Conservation (phyloP, 2,329 filamentous ascomycete genomes). For the Botrytis hyacinthi region DNA sequence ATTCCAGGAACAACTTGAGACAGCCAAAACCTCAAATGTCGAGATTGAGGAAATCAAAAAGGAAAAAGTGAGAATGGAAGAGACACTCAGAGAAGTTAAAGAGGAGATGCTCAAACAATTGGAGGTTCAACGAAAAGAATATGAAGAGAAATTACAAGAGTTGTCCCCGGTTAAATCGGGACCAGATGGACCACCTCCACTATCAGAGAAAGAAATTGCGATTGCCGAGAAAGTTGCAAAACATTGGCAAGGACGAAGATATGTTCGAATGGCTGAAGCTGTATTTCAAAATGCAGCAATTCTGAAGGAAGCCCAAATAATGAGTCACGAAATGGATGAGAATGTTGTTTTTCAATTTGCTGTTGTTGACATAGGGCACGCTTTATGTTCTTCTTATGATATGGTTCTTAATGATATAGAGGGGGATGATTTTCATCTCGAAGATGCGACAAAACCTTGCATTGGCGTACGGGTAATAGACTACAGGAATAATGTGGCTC, state of each 20-base stretch:
- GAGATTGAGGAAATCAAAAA: constrained; percentile 81
- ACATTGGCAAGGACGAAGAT: constrained; percentile 81
- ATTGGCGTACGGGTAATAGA: constrained; percentile 88
- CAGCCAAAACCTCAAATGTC: constrained; percentile 69
- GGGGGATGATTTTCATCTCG: constrained; percentile 76
- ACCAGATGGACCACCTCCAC: constrained; percentile 41
- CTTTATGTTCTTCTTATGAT: constrained; percentile 90
- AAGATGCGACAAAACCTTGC: constrained; percentile 82
- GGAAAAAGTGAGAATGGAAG: constrained; percentile 83
- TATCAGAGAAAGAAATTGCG: constrained; percentile 70
- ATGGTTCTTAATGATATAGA: constrained; percentile 91
- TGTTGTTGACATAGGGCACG: constrained; percentile 84
- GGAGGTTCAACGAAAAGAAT: constrained; percentile 77
- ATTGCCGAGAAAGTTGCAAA: constrained; percentile 64
- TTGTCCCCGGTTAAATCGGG: constrained; percentile 61
- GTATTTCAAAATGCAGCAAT: constrained; percentile 84
- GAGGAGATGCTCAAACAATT: constrained; percentile 87
- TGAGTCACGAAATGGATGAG: constrained; percentile 96
- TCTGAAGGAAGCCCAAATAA: constrained; percentile 93
- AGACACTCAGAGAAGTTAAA: constrained; percentile 73
- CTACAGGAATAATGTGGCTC: constrained; percentile 80
- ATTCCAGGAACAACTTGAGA: constrained; percentile 74
- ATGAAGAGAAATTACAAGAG: constrained; percentile 79
- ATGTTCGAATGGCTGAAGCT: constrained; percentile 90
- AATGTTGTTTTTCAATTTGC: constrained; percentile 93